Evolutionary conservation across 2,329 filamentous ascomycete species (phyloP), one percentile per base, ranked within the genome.

Genomic region (Penicillium sclerotigenum): DNA sequence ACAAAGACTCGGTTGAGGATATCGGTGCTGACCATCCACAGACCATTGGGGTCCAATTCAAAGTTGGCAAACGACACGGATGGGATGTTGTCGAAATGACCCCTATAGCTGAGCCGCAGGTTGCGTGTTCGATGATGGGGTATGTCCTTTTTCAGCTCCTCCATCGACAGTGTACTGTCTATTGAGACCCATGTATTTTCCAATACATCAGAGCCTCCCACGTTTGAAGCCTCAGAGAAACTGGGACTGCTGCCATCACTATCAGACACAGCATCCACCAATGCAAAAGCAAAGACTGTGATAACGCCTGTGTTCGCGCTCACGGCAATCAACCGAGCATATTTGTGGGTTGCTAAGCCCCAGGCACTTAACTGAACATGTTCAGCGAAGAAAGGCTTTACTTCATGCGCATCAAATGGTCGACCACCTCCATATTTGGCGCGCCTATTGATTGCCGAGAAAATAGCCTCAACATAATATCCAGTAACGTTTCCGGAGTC

Each of bases 241-340:
- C 62, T 56, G 10, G 41, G 46, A 3, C 53, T 53, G 28, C 65
- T 64, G 29, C 61, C 59, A 16, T 59, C 54, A 18, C 62, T 56
- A 26, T 65, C 59, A n/a, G 68, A 64, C 5, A 47, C 45, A n/a
- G 63, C 48, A 40, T 76, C 71, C 3, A 77, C 72, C 50, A 87
- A 74, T 0, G 81, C 84, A 63, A 84, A 83, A 14, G 83, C 82
- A 64, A 84, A 83, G 0, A 88, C 77, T 3, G 79, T 81, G 28
- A 89, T 80, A 16, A 76, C 67, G 22, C 79, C 77, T 0, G 81
- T 83, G 69, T 99, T 99, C 0, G 89, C 86, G 64, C 89, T 90
- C 37, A 95, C 87, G 0, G 93, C 94, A 59, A 99, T 88, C 59
- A 97, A 78, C 0, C 92, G 85, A n/a, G 90, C 90, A 59, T 86